Conservation (phyloP, 768 basidiomycete species). For the Leccinum disarticulatum region DNA sequence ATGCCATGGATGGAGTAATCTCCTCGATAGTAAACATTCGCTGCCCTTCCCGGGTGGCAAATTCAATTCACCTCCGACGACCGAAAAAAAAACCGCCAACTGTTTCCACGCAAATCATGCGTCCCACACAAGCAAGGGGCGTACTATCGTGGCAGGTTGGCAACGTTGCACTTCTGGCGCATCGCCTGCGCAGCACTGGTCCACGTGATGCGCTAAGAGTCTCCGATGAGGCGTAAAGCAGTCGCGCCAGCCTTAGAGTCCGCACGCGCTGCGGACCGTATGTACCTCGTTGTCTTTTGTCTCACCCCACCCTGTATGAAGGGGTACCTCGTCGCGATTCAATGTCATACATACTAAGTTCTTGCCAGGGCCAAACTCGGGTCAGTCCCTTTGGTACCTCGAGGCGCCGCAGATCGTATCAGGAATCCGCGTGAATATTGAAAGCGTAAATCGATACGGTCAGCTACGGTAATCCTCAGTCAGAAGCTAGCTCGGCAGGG, state of each 20-base stretch:
- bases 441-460: constrained; percentile 12
- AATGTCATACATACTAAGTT: neutral
- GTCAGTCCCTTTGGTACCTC: neutral
- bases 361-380: constrained; percentile 5
- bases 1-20: neutral
- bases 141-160: neutral
- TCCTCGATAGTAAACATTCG: neutral
- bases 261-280: constrained; percentile 1
- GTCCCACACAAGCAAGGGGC: constrained; percentile 5
- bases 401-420: constrained; percentile 16
- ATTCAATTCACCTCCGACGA: constrained; percentile 2
- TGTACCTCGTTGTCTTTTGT: neutral
- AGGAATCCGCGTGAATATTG: constrained; percentile 14
- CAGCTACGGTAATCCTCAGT: constrained; percentile 16
- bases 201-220: neutral
- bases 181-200: neutral
- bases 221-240: neutral
- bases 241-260: neutral
- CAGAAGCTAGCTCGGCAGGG: constrained; percentile 12
- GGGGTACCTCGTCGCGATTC: constrained; percentile 7
- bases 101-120: neutral
- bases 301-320: constrained; percentile 9
- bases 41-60: neutral
- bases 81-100: neutral
- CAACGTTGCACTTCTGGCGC: neutral